phyloP scores from a whole-genome alignment of 2,329 filamentous ascomycete species.

The Diplocarpon rosae region DNA sequence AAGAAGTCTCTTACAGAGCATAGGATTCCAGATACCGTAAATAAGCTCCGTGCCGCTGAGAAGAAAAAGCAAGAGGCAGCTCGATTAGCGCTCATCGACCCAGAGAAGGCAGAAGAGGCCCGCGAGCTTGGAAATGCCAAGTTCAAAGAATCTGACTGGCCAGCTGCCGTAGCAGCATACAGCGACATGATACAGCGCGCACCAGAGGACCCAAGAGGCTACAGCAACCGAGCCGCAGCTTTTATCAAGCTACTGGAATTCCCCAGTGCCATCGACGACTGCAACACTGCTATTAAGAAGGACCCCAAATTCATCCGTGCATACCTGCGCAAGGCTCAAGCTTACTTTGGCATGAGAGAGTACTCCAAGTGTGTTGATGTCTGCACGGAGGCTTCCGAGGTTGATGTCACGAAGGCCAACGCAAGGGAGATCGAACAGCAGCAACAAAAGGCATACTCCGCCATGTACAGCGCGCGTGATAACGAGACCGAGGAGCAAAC shows the following conservation, averaged over 20 bases:
- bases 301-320: conserved; percentile 90
- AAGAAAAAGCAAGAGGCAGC: conserved; percentile 71
- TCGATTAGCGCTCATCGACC: conserved; percentile 74
- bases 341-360: conserved; percentile 94
- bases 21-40: conserved; percentile 85
- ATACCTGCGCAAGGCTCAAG: conserved; percentile 93
- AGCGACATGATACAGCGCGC: conserved; percentile 94
- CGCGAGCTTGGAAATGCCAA: conserved; percentile 91
- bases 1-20: conserved; percentile 92
- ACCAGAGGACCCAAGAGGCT: conserved; percentile 84
- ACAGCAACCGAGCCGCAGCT: conserved; percentile 93
- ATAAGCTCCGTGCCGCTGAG: conserved; percentile 84
- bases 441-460: conserved; percentile 81
- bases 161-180: conserved; percentile 87
- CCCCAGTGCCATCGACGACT: conserved; percentile 86
- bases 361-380: conserved; percentile 91
- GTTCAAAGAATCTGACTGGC: conserved; percentile 96
- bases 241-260: conserved; percentile 96
- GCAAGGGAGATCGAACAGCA: conserved; percentile 86
- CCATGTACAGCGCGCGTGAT: conserved; percentile 83
- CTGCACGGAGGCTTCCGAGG: conserved; percentile 66
- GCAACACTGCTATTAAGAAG: conserved; percentile 79
- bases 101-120: conserved; percentile 86
- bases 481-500: conserved; percentile 97
- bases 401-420: conserved; percentile 71